Base-by-base conservation (phyloP, 768 basidiomycete species). In the Brasilioporus rufonigricans region DNA sequence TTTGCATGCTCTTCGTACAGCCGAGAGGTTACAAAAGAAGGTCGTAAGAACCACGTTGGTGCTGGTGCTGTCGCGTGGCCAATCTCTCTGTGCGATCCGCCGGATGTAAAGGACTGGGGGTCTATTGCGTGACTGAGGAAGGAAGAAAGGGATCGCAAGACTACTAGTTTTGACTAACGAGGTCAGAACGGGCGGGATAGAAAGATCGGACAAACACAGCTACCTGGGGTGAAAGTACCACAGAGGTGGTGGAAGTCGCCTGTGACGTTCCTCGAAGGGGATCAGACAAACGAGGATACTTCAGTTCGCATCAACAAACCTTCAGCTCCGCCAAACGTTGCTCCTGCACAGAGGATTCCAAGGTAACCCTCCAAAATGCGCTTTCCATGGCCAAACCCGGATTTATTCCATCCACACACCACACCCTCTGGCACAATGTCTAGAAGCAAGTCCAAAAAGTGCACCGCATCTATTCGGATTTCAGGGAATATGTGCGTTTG, bases 401-500 rank as follows among this genome's bases (percentile, higher is more conserved):
- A 70, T 52, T 77, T 74, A 43, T 79, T 78, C 89, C 91, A 95
- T 9, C 86, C 85, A 48, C 75, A 74, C 4, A 86, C 80, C 5
- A 93, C 83, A 9, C 78, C 73, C 39, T 78, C 76, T 11, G 94
- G 93, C 5, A 89, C 81, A 55, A 76, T 64, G 35, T 87, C 83
- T 4, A 97, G 77, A 38, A 93, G 77, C 23, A 95, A 66, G 62
- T 89, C 81, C 40, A 98, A 71, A 60, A 93, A 83, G 13, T 86
- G 84, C 50, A 96, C 78, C 4, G 93, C 91, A 65, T 98, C 95
- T 36, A 98, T 80, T 16, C 93, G 82, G 56, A 98, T 93, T 69
- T 96, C 93, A 21, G 94, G 94, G 69, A 94, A 97, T 44, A 98
- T 96, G 63, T 95, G 90, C 0, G 92, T 94, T 68, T 95, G 88